Evolutionary conservation across 192 early-diverging fungal species (phyloP), one percentile per base, ranked within the genome.

Genomic region (Linnemannia exigua): DNA sequence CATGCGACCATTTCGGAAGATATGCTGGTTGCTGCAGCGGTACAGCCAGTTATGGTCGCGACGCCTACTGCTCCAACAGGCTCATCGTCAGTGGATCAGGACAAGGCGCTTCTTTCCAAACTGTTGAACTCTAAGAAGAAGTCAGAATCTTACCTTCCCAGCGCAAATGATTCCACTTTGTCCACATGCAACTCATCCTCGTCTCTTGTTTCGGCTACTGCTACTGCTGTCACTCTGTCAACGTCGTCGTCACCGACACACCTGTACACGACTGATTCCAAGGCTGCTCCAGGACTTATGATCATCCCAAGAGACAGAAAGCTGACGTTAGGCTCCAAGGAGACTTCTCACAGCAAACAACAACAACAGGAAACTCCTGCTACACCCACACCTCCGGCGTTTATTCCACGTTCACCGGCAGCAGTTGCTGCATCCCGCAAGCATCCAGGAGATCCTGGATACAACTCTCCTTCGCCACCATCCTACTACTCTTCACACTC

Each of bases 381-480:
- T 11, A 63, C 58, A 31, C 58, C 58, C 4, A 63, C 28, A 31
- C 58, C 9, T 14, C 58, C 58, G 15, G 28, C 58, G 28, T 31
- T 63, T 12, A 15, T 63, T 63, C 58, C 58, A 15, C 74, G 54
- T 3, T 75, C 74, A 37, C 74, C 74, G n/a, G 33, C 58, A n/a
- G 74, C 74, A 11, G 25, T 75, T 25, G 74, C 74, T 28, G 58
- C 58, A 63, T 63, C 58, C 31, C 58, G 58, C 58, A 63, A 63
- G 58, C 31, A 28, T 3, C 58, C 58, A 63, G 58, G 58, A 31
- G 25, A n/a, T 63, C 58, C 58, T 11, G 58, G 28, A 31, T 33
- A 63, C 58, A 31, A 25, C 11, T 63, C 58, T 63, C 28, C 58
- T 15, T 31, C 58, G 15, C 58, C 58, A 0, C 28, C 25, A 12